Evolutionary conservation across 805 yeast species (phyloP).

Genomic region (Komagataella kurtzmanii): DNA sequence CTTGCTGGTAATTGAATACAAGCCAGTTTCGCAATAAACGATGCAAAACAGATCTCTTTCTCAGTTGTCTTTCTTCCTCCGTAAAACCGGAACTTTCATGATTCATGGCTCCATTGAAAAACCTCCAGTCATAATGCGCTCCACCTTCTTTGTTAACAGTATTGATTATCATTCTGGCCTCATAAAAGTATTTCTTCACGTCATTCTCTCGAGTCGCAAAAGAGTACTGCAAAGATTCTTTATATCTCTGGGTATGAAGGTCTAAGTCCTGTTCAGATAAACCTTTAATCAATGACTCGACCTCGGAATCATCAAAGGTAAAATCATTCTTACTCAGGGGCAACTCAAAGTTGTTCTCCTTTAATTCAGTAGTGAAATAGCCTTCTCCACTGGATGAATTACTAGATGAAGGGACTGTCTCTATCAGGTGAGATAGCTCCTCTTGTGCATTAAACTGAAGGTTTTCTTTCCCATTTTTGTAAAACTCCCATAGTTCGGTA

Average conservation of each 20-base stretch:
- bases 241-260: neutral
- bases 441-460: neutral
- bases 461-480: neutral
- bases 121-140: slow-evolving; percentile 36
- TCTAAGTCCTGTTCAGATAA: neutral
- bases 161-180: slow-evolving; percentile 9
- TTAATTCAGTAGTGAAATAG: neutral
- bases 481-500: neutral
- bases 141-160: slow-evolving; percentile 1
- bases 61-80: slow-evolving; percentile 16
- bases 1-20: slow-evolving; percentile 26
- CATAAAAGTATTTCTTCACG: slow-evolving; percentile 20
- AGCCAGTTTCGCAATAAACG: slow-evolving; percentile 33
- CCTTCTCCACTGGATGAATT: neutral
- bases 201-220: neutral
- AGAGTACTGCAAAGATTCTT: neutral
- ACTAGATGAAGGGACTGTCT: neutral
- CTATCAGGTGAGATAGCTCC: neutral
- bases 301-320: neutral
- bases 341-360: neutral
- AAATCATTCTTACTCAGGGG: neutral
- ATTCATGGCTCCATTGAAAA: slow-evolving; percentile 27
- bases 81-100: slow-evolving; percentile 11
- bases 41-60: slow-evolving; percentile 21
- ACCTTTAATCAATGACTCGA: neutral